Percentiles rank a stretch among this genome's conserved stretches.
Evolutionary conservation across 1,284 basidiomycete species (phyloP).

Genomic region (Malassezia brasiliensis): DNA sequence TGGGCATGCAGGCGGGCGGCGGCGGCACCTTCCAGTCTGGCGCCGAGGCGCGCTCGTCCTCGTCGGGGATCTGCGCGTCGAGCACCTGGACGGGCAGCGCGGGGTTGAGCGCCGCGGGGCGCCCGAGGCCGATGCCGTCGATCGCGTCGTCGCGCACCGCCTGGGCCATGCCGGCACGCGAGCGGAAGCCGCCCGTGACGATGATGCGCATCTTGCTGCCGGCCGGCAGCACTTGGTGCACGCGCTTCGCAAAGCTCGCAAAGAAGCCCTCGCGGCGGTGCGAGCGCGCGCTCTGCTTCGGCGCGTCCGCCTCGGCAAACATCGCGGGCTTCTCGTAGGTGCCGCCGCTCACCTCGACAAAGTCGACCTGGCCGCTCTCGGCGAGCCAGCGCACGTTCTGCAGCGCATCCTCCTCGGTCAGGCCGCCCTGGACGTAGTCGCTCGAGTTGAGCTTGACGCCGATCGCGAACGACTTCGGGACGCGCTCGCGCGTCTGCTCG

Average conservation of each 20-base stretch:
- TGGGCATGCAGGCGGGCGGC: slow-evolving; percentile 4
- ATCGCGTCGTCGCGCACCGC: slow-evolving; percentile 46
- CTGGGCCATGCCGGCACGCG: slow-evolving; percentile 56
- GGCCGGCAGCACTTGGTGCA: slow-evolving; percentile 35
- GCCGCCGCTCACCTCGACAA: slow-evolving; percentile 77
- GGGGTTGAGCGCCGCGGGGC: slow-evolving; percentile 8
- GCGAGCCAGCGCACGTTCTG: slow-evolving; percentile 60
- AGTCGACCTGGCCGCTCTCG: slow-evolving; percentile 61
- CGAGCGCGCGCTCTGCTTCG: slow-evolving; percentile 20
- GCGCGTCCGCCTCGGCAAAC: slow-evolving; percentile 18
- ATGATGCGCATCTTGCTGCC: slow-evolving; percentile 54
- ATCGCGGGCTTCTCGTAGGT: slow-evolving; percentile 70
- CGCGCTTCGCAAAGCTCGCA: slow-evolving; percentile 48
- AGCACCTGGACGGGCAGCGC: slow-evolving; percentile 8
- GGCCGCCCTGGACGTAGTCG: slow-evolving; percentile 61
- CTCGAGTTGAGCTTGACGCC: slow-evolving; percentile 74
- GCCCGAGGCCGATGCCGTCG: slow-evolving; percentile 12
- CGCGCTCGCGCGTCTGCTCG: slow-evolving; percentile 56
- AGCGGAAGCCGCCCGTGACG: slow-evolving; percentile 69
- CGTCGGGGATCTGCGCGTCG: slow-evolving; percentile 8
- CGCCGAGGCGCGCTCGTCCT: slow-evolving; percentile 1
- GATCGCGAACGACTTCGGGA: slow-evolving; percentile 60
- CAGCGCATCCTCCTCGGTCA: slow-evolving; percentile 55
- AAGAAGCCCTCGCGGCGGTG: slow-evolving; percentile 53
- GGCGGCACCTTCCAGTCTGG: not conserved